Percentiles rank a stretch among this genome's conserved stretches.
These are phyloP conservation scores for Fusarium pseudocircinatum DNA, from an alignment of 2,329 filamentous ascomycete genomes.

Conservation along the genomic window DNA sequence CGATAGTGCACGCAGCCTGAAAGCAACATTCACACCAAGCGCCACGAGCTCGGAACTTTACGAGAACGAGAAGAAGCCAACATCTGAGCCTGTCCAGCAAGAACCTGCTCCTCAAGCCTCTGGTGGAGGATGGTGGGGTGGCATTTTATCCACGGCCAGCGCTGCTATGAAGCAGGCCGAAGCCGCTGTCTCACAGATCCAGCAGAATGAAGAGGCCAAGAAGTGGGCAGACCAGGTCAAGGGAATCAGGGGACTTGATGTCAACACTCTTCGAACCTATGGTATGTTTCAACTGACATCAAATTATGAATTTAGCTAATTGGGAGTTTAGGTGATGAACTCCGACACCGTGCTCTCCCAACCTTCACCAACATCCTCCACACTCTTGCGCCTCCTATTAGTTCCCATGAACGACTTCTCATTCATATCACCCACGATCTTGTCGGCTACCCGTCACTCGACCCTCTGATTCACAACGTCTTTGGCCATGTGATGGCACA, in stretches of 20 bases:
- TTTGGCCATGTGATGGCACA: constrained; percentile 99
- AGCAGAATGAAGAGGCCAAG: constrained; percentile 95
- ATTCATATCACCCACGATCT: constrained; percentile 98
- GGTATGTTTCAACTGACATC: constrained; percentile 41
- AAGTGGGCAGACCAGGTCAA: constrained; percentile 95
- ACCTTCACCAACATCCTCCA: constrained; percentile 96
- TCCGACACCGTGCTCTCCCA: constrained; percentile 86
- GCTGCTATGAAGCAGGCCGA: constrained; percentile 94
- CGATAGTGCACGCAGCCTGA: constrained; percentile 78
- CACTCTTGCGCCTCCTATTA: constrained; percentile 94
- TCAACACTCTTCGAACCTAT: constrained; percentile 72
- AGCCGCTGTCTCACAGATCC: constrained; percentile 91
- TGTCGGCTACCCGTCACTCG: constrained; percentile 91
- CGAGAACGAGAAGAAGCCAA: constrained; percentile 63
- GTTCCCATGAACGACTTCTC: constrained; percentile 93
- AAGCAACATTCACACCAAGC: constrained; percentile 76
- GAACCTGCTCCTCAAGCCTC: constrained; percentile 41
- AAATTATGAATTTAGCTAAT: neutral
- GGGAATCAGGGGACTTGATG: constrained; percentile 70
- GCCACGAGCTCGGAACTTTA: constrained; percentile 70
- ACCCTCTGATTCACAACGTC: constrained; percentile 89
- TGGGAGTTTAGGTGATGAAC: constrained; percentile 75
- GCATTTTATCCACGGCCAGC: constrained; percentile 82
- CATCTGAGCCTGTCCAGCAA: constrained; percentile 55
- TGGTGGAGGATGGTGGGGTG: constrained; percentile 90